Evolutionary conservation across 305 asterid genomes (phyloP), one percentile per base, ranked within the genome.

Genomic region (Withania somnifera): DNA sequence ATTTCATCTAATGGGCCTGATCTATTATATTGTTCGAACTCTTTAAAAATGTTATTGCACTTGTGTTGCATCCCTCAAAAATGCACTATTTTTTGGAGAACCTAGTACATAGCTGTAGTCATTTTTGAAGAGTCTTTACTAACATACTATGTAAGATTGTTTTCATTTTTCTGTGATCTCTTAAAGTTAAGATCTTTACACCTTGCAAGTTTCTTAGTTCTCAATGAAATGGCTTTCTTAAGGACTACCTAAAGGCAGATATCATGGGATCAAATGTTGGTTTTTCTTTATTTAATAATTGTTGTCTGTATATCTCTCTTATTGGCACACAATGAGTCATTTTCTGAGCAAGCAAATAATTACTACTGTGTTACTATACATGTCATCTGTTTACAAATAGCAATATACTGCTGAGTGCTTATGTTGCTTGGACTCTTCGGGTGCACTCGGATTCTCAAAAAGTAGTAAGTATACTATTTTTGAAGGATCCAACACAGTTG

Each of bases 261-360:
- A 90, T 87, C 85, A 78, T 85, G 87, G 90, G 89, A 88, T 87
- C 89, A 86, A 84, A 86, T 83, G 88, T 64, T 77, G 51, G 52
- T 79, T 71, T 75, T 42, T 15, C n/a, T n/a, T n/a, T n/a, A n/a
- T 47, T n/a, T n/a, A n/a, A n/a, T n/a, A n/a, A n/a, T n/a, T n/a
- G 51, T 50, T 60, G 34, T 56, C 40, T 78, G 34, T 45, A 64
- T 57, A 24, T 40, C 30, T 58, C 20, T 5, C 7, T 42, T 42
- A 34, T 67, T 30, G 68, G 58, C 54, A 77, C 56, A 78, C 36
- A 57, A 64, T 80, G 52, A 54, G 53, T 19, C 77, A 63, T 80
- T 81, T 51, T 64, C 53, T 78, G 66, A 11, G 11, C 53, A 36
- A 20, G 4, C 36, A 56, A 78, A 17, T n/a, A 6, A 10, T 53